phyloP scores from a whole-genome alignment of 306 rosid genomes.

The Lagenaria siceraria region DNA sequence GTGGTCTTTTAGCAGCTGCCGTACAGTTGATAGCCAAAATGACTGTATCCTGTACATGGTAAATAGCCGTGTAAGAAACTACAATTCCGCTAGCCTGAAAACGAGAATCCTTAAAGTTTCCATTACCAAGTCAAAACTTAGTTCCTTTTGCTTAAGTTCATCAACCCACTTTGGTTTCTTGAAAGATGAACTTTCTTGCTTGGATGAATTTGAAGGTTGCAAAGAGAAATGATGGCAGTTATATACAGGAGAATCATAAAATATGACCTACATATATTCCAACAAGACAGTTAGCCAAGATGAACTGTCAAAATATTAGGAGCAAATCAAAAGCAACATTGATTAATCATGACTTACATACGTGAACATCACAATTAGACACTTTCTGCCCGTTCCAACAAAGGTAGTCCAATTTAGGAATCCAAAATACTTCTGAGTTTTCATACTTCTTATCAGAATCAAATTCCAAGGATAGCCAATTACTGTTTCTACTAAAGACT shows the following conservation, averaged over 20 bases:
- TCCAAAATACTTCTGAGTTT: constrained; percentile 19
- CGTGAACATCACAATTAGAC: constrained; percentile 75
- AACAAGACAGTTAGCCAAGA: constrained; percentile 13
- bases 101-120: constrained; percentile 6
- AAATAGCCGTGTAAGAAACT: constrained; percentile 9
- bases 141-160: constrained; percentile 48
- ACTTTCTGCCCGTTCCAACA: constrained; percentile 60
- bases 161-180: constrained; percentile 74
- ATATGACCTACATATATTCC: constrained; percentile 42
- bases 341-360: constrained; percentile 69
- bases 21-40: constrained; percentile 69
- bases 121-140: constrained; percentile 54
- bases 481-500: constrained; percentile 26
- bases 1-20: constrained; percentile 37
- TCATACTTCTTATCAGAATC: constrained; percentile 34
- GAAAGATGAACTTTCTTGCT: constrained; percentile 28
- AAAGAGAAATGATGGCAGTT: constrained; percentile 68
- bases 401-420: constrained; percentile 72
- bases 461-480: constrained; percentile 37
- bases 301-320: background rate
- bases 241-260: constrained; percentile 61
- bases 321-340: constrained; percentile 3
- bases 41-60: constrained; percentile 46
- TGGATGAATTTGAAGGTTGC: constrained; percentile 25
- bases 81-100: constrained; percentile 10